Percentiles rank a stretch among this genome's conserved stretches.
These are phyloP conservation scores for Backusella tuberculispora DNA, from an alignment of 192 early-diverging fungal genomes.

Conservation along the genomic window DNA sequence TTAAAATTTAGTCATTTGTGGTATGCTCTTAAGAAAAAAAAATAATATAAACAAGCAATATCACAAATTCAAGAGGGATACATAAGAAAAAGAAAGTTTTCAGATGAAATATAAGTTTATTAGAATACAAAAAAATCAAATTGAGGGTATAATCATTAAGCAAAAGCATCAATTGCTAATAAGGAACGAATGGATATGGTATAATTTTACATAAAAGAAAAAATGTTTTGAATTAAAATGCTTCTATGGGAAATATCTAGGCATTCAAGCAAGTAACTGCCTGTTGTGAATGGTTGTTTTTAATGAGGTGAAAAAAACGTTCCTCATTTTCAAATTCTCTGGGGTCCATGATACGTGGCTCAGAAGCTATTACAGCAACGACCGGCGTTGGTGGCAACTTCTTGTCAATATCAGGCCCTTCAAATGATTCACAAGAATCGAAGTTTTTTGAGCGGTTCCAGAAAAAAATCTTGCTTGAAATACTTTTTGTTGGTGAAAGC, in stretches of 20 bases:
- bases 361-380: neutral
- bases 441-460: constrained; percentile 3
- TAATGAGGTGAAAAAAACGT: neutral
- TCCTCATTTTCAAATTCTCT: constrained; percentile 11
- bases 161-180: neutral
- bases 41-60: no score
- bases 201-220: constrained; percentile 5
- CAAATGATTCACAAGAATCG: neutral
- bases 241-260: neutral
- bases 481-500: neutral
- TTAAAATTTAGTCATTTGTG: no score
- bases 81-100: neutral
- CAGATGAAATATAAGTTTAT: neutral
- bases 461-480: constrained; percentile 3
- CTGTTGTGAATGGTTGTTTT: neutral
- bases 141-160: neutral
- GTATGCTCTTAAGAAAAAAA: no score
- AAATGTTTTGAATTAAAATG: neutral
- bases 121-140: neutral
- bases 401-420: neutral
- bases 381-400: neutral
- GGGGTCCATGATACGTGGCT: neutral
- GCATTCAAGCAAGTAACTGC: neutral
- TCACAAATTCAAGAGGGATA: no score
- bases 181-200: neutral